A percentile compares a stretch with the other conserved stretches of the same genome.
These are phyloP conservation scores for Aspergillus vadensis DNA, from an alignment of 2,329 filamentous ascomycete species.

Conservation along the genomic window DNA sequence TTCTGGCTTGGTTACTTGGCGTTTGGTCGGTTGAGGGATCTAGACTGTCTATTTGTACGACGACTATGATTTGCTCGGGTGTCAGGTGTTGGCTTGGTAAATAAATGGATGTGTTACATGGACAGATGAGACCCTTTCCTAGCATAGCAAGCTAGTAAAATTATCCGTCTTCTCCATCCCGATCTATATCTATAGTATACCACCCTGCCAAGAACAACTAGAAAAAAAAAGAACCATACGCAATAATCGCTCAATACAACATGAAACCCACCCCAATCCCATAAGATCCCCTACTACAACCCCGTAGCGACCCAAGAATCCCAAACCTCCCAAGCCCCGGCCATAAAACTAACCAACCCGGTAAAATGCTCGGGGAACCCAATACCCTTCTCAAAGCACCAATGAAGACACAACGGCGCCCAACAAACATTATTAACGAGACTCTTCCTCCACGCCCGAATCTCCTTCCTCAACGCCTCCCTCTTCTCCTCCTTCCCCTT, in stretches of 20 bases:
- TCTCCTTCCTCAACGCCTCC: constrained; percentile 33
- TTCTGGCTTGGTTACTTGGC: background rate
- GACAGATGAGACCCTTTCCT: background rate
- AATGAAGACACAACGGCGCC: constrained; percentile 82
- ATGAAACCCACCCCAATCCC: constrained; percentile 2
- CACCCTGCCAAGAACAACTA: background rate
- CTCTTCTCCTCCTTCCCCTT: constrained; percentile 31
- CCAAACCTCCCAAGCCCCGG: constrained; percentile 48
- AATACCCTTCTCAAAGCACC: constrained; percentile 69
- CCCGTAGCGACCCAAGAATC: constrained; percentile 49
- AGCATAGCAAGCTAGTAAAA: background rate
- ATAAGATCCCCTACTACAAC: constrained; percentile 11
- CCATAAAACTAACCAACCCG: constrained; percentile 59
- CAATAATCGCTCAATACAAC: background rate
- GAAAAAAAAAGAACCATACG: background rate
- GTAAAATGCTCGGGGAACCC: constrained; percentile 59
- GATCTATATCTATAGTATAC: background rate
- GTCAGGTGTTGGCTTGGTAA: background rate
- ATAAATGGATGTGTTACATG: background rate
- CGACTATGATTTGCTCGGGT: background rate
- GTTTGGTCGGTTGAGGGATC: too few species aligned
- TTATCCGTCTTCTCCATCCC: background rate
- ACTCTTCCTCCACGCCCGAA: constrained; percentile 63
- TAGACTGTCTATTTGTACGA: background rate
- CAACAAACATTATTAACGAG: constrained; percentile 71